A percentile compares a stretch with the other conserved stretches of the same genome.
phyloP scores from a whole-genome alignment of 2,329 filamentous ascomycete genomes.

The Hortaea sp. region DNA sequence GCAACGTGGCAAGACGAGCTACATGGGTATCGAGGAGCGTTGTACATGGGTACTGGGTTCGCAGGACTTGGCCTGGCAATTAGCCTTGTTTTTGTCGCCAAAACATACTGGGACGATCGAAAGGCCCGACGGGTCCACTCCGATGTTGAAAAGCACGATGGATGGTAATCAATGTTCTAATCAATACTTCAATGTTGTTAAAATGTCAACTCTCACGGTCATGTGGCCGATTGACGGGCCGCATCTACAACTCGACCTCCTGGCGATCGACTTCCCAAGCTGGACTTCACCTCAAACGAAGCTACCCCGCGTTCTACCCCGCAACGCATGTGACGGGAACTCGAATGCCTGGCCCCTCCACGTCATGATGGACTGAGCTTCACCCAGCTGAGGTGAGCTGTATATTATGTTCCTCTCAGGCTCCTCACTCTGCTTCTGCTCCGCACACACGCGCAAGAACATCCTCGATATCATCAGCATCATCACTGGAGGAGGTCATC shows the following conservation, averaged over 20 bases:
- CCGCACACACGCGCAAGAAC: not conserved
- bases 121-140: not conserved
- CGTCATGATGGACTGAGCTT: not conserved
- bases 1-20: slow-evolving; percentile 23
- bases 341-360: not conserved
- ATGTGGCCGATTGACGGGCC: not conserved
- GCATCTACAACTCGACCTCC: not conserved
- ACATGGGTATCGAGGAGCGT: slow-evolving; percentile 30
- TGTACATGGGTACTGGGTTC: slow-evolving; percentile 31
- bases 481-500: not conserved
- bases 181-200: not conserved
- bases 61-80: slow-evolving; percentile 18
- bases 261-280: too few relatives aligned
- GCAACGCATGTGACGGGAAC: not conserved
- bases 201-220: too few relatives aligned
- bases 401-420: not conserved
- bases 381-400: not conserved
- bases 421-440: not conserved
- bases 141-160: not conserved
- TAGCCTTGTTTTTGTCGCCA: slow-evolving; percentile 17
- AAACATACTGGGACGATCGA: slow-evolving; percentile 7
- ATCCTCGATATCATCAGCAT: not conserved
- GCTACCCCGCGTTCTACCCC: not conserved
- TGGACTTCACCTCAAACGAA: not conserved
- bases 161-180: too few relatives aligned